These are phyloP conservation scores for Penicillium capsulatum DNA, from an alignment of 2,329 filamentous ascomycete species.

Conservation along the genomic window DNA sequence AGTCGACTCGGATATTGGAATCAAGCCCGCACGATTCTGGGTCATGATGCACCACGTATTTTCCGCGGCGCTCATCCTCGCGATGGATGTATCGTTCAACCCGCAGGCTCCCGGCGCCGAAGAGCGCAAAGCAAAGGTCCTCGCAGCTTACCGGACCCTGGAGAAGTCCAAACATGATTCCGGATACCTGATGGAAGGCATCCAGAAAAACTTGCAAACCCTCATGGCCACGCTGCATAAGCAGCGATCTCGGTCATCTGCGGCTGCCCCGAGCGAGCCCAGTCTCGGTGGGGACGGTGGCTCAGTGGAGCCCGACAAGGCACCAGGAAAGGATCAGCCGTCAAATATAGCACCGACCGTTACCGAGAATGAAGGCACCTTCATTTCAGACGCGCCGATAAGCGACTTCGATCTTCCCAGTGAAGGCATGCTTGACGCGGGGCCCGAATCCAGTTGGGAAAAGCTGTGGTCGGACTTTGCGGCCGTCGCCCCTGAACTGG, in stretches of 20 bases:
- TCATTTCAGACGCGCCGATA: background rate
- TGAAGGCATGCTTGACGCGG: background rate
- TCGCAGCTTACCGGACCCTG: conserved; percentile 14
- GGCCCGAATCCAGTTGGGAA: conserved; percentile 12
- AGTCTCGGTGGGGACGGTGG: background rate
- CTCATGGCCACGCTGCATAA: conserved; percentile 17
- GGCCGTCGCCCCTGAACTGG: conserved; percentile 16
- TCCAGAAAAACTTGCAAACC: conserved; percentile 17
- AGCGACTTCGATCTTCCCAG: background rate
- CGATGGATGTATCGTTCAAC: conserved; percentile 23
- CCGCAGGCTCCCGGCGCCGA: conserved; percentile 14
- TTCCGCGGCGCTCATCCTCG: conserved; percentile 21
- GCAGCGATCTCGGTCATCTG: conserved; percentile 3
- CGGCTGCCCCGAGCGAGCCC: background rate
- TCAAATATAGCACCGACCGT: too few species aligned
- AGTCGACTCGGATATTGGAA: conserved; percentile 8
- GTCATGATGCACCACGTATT: conserved; percentile 22
- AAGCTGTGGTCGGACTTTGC: conserved; percentile 17
- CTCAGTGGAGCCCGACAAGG: background rate
- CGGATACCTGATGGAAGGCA: conserved; percentile 12
- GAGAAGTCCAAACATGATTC: conserved; percentile 17
- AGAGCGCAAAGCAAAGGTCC: conserved; percentile 12
- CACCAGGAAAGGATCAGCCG: background rate
- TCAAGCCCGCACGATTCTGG: conserved; percentile 19
- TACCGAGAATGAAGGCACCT: too few species aligned